Evolutionary conservation across 257 asterid species (phyloP), one percentile per base, ranked within the genome.

Genomic region (Osmanthus fragrans): DNA sequence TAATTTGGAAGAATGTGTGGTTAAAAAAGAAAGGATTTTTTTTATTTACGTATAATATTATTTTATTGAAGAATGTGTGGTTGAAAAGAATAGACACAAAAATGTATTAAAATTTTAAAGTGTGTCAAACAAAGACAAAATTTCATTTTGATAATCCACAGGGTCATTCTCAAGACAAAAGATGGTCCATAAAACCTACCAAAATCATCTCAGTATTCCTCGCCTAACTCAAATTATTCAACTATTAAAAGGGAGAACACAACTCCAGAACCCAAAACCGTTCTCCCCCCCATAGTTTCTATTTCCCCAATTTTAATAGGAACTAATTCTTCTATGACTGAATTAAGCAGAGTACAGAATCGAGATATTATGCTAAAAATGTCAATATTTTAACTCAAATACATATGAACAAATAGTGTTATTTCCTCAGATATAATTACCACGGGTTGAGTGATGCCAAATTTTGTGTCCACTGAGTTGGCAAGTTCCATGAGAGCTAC

Each of bases 401-500:
- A 40, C 19, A 63, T 8, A 21, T 33, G 54, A 74, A 47, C 13
- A 37, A 65, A 40, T 25, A 40, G 12, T 8, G 15, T 23, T 60
- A 7, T 15, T 18, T 21, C 0, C 4, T n/a, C 33, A 56, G 63
- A 84, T 69, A 27, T 23, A 70, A 70, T 80, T 90, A 96, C 99
- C 96, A 93, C 96, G 47, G 93, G 97, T 80, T 84, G 93, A 78
- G 97, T 74, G 81, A 89, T 89, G 84, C 91, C 85, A 58, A 82
- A 88, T 81, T 77, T 79, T 80, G 49, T 70, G 60, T 86, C 87
- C 32, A 69, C 85, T 9, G 88, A 77, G 42, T 82, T 84, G 73
- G 84, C 82, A 13, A 96, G 89, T 80, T 88, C 88, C 76, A 87
- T 21, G 29, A 96, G 97, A 81, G 99, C 99, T 72, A 93, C 96